Percentiles rank a stretch among this genome's conserved stretches.
Conservation (phyloP, 306 rosid genomes). For the Gleditsia sinensis region DNA sequence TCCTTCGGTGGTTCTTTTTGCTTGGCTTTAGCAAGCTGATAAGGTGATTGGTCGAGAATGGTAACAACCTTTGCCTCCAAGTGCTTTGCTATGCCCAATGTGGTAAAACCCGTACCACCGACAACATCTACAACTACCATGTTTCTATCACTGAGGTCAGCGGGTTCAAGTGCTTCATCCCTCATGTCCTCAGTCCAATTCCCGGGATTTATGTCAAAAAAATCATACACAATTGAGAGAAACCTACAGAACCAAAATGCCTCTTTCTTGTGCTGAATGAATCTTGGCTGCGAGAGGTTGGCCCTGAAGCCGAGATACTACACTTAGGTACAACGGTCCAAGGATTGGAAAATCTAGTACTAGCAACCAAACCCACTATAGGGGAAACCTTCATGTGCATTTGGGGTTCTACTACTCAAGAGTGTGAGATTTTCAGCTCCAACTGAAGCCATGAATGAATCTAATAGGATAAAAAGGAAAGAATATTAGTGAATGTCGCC, state of each 20-base stretch:
- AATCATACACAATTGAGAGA: conserved; percentile 89
- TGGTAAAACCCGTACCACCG: conserved; percentile 92
- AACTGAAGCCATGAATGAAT: conserved; percentile 63
- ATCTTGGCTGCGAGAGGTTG: conserved; percentile 86
- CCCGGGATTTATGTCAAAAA: conserved; percentile 86
- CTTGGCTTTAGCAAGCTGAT: conserved; percentile 94
- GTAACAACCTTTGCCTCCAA: conserved; percentile 94
- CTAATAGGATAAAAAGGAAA: background rate
- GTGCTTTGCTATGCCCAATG: conserved; percentile 84
- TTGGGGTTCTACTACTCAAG: conserved; percentile 48
- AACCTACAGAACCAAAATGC: conserved; percentile 96
- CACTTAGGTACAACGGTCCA: conserved; percentile 50
- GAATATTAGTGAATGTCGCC: conserved; percentile 4
- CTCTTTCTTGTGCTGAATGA: conserved; percentile 90
- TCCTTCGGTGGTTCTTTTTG: conserved; percentile 85
- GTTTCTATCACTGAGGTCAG: conserved; percentile 66
- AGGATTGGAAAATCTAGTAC: conserved; percentile 37
- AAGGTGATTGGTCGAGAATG: conserved; percentile 93
- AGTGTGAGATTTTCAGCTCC: conserved; percentile 70
- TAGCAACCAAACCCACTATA: conserved; percentile 39
- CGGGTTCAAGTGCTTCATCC: conserved; percentile 93
- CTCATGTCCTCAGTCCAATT: conserved; percentile 99
- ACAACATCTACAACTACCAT: conserved; percentile 92
- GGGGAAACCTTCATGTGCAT: conserved; percentile 45
- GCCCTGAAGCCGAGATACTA: conserved; percentile 74